phyloP scores from a whole-genome alignment of 2,329 filamentous ascomycete genomes.

The Fusarium sp. region DNA sequence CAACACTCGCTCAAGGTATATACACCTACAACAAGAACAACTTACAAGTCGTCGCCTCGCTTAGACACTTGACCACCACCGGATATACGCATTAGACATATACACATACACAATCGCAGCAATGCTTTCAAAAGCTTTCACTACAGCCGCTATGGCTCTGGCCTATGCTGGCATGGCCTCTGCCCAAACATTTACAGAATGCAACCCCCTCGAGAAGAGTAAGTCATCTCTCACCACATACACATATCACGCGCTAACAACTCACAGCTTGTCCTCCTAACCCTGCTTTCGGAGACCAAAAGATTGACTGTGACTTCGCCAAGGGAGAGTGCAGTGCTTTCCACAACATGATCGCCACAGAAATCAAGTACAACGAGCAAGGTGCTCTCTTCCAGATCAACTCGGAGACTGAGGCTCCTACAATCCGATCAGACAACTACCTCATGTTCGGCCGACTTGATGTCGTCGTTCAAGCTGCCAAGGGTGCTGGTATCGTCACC shows the following conservation, averaged over 20 bases:
- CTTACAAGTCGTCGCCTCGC: conserved; percentile 32
- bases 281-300: conserved; percentile 75
- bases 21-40: conserved; percentile 7
- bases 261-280: conserved; percentile 74
- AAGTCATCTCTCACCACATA: conserved; percentile 5
- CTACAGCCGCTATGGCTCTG: conserved; percentile 60
- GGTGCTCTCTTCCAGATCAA: conserved; percentile 75
- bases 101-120: conserved; percentile 23
- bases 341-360: conserved; percentile 59
- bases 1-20: conserved; percentile 32
- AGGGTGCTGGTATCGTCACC: conserved; percentile 88
- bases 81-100: conserved; percentile 1
- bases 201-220: conserved; percentile 66
- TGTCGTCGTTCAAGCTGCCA: conserved; percentile 79
- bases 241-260: conserved; percentile 1
- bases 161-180: conserved; percentile 61
- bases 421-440: conserved; percentile 83
- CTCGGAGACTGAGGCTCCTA: conserved; percentile 72
- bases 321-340: conserved; percentile 72
- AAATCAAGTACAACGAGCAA: conserved; percentile 58
- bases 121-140: conserved; percentile 60
- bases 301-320: conserved; percentile 76
- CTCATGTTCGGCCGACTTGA: conserved; percentile 96
- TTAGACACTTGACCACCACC: conserved; percentile 33
- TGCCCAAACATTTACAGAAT: conserved; percentile 67